Percentiles rank a stretch among this genome's conserved stretches.
phyloP scores from a whole-genome alignment of 257 asterid species.

The Solanum infundibuliforme region DNA sequence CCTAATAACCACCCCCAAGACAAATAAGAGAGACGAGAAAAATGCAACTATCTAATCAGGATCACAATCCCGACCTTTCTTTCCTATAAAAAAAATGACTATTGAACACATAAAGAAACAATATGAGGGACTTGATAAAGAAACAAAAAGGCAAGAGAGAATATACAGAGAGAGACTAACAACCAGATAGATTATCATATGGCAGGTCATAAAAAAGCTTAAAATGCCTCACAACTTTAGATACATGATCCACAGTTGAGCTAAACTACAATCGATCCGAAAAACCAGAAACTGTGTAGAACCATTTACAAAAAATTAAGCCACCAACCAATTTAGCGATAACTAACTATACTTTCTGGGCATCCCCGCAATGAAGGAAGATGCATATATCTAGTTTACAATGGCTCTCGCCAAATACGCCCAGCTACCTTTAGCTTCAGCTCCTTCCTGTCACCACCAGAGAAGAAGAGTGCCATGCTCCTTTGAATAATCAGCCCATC shows the following conservation, averaged over 20 bases:
- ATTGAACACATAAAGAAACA: background rate
- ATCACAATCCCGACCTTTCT: background rate
- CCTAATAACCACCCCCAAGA: no score
- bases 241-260: background rate
- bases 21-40: background rate
- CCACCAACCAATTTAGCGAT: background rate
- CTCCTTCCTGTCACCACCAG: conserved; percentile 22
- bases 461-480: conserved; percentile 22
- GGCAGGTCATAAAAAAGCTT: background rate
- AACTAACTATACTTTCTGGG: background rate
- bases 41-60: background rate
- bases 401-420: conserved; percentile 19
- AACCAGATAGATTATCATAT: background rate
- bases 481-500: conserved; percentile 29
- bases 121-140: background rate
- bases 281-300: background rate
- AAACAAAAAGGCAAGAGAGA: background rate
- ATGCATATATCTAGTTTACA: background rate
- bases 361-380: background rate
- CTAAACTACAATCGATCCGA: background rate
- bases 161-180: background rate
- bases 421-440: conserved; percentile 23
- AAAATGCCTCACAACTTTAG: background rate
- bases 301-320: background rate
- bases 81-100: background rate